phyloP scores from a whole-genome alignment of 2,329 filamentous ascomycete species.

The Thielaviopsis punctulata region DNA sequence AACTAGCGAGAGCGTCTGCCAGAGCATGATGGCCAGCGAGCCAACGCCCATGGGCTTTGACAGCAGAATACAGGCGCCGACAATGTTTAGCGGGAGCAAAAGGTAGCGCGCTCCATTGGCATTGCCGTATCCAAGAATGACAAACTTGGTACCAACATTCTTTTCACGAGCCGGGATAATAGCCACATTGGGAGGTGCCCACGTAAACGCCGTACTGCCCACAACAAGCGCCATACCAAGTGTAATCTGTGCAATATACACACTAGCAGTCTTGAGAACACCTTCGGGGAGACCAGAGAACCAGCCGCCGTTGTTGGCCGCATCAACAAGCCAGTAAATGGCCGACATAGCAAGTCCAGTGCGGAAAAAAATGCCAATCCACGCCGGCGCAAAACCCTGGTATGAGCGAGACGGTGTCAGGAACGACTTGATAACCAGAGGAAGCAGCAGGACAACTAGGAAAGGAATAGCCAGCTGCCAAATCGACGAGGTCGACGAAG shows the following conservation, averaged over 20 bases:
- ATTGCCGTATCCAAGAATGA: slow-evolving; percentile 81
- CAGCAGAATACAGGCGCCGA: slow-evolving; percentile 59
- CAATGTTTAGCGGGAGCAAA: slow-evolving; percentile 62
- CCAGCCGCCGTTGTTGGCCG: slow-evolving; percentile 77
- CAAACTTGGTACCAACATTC: slow-evolving; percentile 39
- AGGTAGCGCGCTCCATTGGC: slow-evolving; percentile 84
- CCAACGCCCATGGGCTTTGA: slow-evolving; percentile 92
- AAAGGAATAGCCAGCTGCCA: slow-evolving; percentile 81
- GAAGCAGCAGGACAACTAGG: slow-evolving; percentile 51
- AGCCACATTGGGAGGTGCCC: slow-evolving; percentile 68
- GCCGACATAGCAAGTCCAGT: slow-evolving; percentile 58
- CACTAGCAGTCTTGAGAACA: slow-evolving; percentile 54
- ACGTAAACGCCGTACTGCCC: slow-evolving; percentile 70
- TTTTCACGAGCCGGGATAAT: slow-evolving; percentile 39
- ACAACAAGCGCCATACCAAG: slow-evolving; percentile 68
- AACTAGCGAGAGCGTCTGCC: slow-evolving; percentile 71
- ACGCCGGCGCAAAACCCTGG: slow-evolving; percentile 66
- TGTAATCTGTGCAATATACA: slow-evolving; percentile 63
- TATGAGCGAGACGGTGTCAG: slow-evolving; percentile 72
- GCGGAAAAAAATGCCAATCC: slow-evolving; percentile 69
- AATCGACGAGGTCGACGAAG: slow-evolving; percentile 77
- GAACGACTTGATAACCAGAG: slow-evolving; percentile 61
- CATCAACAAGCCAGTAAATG: slow-evolving; percentile 75
- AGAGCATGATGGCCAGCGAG: slow-evolving; percentile 62
- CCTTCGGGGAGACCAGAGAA: slow-evolving; percentile 40